Conservation (phyloP, 352 stramenopile species). For the Blastocystis sp. region DNA sequence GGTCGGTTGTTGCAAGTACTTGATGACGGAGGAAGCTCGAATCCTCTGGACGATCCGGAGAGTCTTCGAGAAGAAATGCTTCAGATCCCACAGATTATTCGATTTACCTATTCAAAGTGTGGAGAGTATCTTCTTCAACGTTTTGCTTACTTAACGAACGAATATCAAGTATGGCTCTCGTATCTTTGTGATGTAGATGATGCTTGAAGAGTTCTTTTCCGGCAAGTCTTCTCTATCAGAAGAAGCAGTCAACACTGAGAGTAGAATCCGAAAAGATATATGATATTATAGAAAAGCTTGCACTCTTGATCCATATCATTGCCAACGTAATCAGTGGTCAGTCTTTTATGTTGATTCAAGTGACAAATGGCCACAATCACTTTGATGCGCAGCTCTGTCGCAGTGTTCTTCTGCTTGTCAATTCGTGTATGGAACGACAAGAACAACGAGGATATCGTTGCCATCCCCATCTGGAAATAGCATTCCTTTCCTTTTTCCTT, state of each 20-base stretch:
- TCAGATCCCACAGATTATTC: slow-evolving; percentile 53
- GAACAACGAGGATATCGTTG: background rate
- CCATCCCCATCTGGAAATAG: background rate
- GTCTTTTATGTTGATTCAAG: slow-evolving; percentile 50
- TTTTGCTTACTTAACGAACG: background rate
- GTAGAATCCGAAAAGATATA: background rate
- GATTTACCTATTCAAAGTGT: slow-evolving; percentile 16
- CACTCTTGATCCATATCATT: slow-evolving; percentile 41
- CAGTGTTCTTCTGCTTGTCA: background rate
- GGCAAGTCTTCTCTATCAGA: background rate
- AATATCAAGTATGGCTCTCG: slow-evolving; percentile 13
- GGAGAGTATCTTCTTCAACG: background rate
- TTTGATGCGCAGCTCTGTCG: background rate
- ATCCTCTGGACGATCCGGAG: slow-evolving; percentile 53
- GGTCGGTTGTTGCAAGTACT: background rate
- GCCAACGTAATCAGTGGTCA: slow-evolving; percentile 13
- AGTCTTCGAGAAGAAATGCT: slow-evolving; percentile 29
- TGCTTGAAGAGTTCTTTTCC: background rate
- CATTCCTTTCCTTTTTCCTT: slow-evolving; percentile 43
- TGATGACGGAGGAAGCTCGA: background rate
- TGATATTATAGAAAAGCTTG: slow-evolving; percentile 1
- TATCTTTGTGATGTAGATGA: background rate
- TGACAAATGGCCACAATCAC: slow-evolving; percentile 4
- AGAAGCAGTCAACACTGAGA: background rate
- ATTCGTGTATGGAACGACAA: background rate